Conservation (phyloP, 2,329 filamentous ascomycete genomes). For the Neurospora crassa region DNA sequence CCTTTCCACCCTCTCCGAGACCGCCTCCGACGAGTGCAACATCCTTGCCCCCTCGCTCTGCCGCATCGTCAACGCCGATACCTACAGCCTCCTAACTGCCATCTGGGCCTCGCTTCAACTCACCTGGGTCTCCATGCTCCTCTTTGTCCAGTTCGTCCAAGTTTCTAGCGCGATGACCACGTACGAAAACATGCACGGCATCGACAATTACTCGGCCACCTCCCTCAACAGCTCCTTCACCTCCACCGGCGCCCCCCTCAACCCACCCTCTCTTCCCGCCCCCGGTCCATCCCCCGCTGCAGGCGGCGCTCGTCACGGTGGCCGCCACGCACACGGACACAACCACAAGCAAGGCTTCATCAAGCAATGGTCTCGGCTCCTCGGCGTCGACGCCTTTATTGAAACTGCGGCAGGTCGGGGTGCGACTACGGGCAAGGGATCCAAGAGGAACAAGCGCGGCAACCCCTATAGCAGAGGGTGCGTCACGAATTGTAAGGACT, state of each 20-base stretch:
- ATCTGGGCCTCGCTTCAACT: slow-evolving; percentile 78
- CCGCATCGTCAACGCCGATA: slow-evolving; percentile 65
- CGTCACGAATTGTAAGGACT: slow-evolving; percentile 86
- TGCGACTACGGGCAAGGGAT: slow-evolving; percentile 48
- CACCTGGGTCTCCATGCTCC: slow-evolving; percentile 94
- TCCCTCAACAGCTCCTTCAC: slow-evolving; percentile 65
- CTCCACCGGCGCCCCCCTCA: slow-evolving; percentile 65
- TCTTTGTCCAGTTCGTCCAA: slow-evolving; percentile 88
- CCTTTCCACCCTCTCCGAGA: slow-evolving; percentile 47
- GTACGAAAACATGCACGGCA: slow-evolving; percentile 88
- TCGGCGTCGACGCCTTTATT: slow-evolving; percentile 90
- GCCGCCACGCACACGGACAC: slow-evolving; percentile 23
- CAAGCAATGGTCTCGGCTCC: slow-evolving; percentile 69
- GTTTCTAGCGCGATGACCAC: slow-evolving; percentile 90
- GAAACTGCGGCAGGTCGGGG: slow-evolving; percentile 81
- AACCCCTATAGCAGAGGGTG: slow-evolving; percentile 84
- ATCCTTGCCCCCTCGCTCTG: slow-evolving; percentile 70
- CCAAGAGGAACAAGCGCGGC: slow-evolving; percentile 41
- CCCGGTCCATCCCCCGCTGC: slow-evolving; percentile 46
- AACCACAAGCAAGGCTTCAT: slow-evolving; percentile 47
- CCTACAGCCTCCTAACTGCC: slow-evolving; percentile 71
- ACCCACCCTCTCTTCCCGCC: slow-evolving; percentile 46
- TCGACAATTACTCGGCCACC: slow-evolving; percentile 48
- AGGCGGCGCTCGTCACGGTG: slow-evolving; percentile 21
- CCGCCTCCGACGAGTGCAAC: slow-evolving; percentile 53